These are phyloP conservation scores for Phaeomoniella chlamydospora DNA, from an alignment of 2,329 filamentous ascomycete genomes.

Conservation along the genomic window DNA sequence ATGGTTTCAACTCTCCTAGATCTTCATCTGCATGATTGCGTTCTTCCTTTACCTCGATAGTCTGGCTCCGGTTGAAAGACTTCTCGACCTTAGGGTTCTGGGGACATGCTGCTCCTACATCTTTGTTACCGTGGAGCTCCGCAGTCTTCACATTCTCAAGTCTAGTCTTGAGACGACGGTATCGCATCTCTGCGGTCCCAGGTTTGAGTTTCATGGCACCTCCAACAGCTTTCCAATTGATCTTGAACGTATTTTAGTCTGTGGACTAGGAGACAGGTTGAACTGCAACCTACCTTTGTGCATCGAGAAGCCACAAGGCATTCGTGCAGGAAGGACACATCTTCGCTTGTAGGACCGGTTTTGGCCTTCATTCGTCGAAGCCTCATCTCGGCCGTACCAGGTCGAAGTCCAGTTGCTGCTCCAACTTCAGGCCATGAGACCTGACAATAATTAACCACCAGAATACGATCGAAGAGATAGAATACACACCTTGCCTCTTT, in stretches of 20 bases:
- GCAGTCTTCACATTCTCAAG: not conserved
- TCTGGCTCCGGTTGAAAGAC: too few relatives aligned
- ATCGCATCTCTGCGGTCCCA: not conserved
- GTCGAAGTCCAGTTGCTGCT: not conserved
- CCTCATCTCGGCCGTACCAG: not conserved
- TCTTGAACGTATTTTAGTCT: too few relatives aligned
- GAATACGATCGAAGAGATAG: not conserved
- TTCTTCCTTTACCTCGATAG: too few relatives aligned
- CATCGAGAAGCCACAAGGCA: not conserved
- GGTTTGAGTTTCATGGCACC: not conserved
- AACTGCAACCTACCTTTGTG: too few relatives aligned
- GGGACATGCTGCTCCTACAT: too few relatives aligned
- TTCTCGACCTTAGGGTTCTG: too few relatives aligned
- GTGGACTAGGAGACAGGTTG: too few relatives aligned
- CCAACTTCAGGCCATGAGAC: not conserved
- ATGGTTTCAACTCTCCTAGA: too few relatives aligned
- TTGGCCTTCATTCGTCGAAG: not conserved
- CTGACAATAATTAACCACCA: not conserved
- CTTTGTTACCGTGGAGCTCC: too few relatives aligned
- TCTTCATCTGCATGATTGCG: too few relatives aligned
- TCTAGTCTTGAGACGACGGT: not conserved
- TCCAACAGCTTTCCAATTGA: not conserved
- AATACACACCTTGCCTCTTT: not conserved
- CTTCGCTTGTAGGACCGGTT: not conserved
- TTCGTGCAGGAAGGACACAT: not conserved